phyloP scores from a whole-genome alignment of 495 filamentous ascomycete species.

The Entonaema liquescens region DNA sequence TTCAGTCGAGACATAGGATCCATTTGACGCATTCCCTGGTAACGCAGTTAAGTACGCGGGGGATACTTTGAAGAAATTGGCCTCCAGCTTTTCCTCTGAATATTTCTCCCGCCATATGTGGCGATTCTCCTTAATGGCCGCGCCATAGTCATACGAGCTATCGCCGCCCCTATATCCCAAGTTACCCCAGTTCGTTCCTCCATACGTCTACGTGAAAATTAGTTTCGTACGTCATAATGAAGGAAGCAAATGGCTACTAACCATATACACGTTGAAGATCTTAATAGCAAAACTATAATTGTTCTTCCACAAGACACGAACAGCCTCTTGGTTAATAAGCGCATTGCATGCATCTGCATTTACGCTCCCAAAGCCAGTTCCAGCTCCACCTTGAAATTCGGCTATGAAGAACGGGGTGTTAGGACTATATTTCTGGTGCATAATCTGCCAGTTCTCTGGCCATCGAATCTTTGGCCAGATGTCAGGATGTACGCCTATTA shows the following conservation, averaged over 20 bases:
- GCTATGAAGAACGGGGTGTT: background rate
- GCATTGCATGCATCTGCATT: background rate
- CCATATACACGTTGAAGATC: background rate
- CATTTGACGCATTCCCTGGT: slow-evolving; percentile 50
- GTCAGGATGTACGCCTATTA: background rate
- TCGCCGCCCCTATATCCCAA: slow-evolving; percentile 75
- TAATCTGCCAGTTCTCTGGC: background rate
- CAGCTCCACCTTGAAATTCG: background rate
- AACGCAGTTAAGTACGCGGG: slow-evolving; percentile 68
- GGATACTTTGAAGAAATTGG: slow-evolving; percentile 74
- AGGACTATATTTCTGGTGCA: background rate
- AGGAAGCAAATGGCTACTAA: background rate
- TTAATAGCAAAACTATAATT: background rate
- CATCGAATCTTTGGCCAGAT: background rate
- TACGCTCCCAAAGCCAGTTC: background rate
- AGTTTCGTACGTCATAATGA: slow-evolving; percentile 30
- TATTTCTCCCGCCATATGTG: slow-evolving; percentile 77
- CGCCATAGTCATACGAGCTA: slow-evolving; percentile 77
- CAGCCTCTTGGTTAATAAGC: background rate
- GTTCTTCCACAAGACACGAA: background rate
- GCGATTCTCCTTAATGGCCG: slow-evolving; percentile 70
- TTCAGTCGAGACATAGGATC: slow-evolving; percentile 55
- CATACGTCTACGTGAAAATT: slow-evolving; percentile 59
- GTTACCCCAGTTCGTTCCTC: slow-evolving; percentile 81
- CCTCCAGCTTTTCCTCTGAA: slow-evolving; percentile 76